Percentiles rank a stretch among this genome's conserved stretches.
Conservation (phyloP, 192 early-diverging fungal genomes). For the Chytriomyces sp. region DNA sequence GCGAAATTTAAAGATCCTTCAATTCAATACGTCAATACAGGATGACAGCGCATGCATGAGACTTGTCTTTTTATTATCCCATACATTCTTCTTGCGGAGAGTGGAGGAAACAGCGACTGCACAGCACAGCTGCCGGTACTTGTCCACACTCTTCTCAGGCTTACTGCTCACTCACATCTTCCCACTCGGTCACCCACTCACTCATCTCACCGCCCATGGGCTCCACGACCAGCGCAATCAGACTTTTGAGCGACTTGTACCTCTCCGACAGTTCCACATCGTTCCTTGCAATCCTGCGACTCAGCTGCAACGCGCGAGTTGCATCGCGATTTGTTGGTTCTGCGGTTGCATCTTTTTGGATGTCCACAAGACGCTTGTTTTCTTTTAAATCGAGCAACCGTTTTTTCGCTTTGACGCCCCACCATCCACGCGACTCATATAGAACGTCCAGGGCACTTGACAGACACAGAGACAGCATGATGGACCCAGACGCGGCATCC, state of each 20-base stretch:
- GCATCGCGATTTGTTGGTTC: constrained; percentile 11
- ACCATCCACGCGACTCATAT: constrained; percentile 35
- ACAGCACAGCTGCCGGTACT: no score
- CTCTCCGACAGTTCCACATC: constrained; percentile 34
- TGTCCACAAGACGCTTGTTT: constrained; percentile 9
- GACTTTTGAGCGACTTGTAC: constrained; percentile 7
- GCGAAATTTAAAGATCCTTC: no score
- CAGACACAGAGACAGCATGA: constrained; percentile 31
- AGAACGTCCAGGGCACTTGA: constrained; percentile 29
- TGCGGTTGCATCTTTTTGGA: neutral
- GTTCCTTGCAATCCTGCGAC: constrained; percentile 31
- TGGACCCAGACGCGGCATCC: constrained; percentile 32
- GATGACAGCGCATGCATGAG: neutral
- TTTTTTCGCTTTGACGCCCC: constrained; percentile 32
- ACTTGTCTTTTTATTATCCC: neutral
- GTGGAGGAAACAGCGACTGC: neutral
- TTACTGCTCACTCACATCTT: neutral
- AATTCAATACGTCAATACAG: neutral
- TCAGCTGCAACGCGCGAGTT: constrained; percentile 24
- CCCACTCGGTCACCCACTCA: constrained; percentile 38
- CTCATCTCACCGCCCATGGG: constrained; percentile 26
- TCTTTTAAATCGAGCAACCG: constrained; percentile 30
- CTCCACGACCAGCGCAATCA: constrained; percentile 32
- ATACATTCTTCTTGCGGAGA: neutral
- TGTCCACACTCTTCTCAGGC: no score